Evolutionary conservation across 306 rosid genomes (phyloP), one percentile per base, ranked within the genome.

Genomic region (Trifolium subterraneum): DNA sequence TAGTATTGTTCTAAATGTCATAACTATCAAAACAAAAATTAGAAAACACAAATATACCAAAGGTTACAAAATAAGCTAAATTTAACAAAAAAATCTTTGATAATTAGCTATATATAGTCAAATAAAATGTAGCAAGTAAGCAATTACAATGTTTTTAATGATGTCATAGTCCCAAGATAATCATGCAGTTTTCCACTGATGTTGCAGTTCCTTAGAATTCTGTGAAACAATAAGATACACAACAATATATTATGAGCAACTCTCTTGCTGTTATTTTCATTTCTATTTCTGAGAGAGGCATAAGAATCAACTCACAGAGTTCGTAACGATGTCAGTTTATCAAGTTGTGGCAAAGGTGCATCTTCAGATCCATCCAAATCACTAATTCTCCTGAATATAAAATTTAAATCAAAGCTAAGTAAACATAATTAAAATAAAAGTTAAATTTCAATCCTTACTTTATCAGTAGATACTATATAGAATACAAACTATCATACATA

Each of bases 321-420:
- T 5, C 14, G 51, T 25, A 58, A 22, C 84, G 72, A 67, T 51
- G 0, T 80, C 86, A 87, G 18, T 38, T 78, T 51, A 16, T 63
- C 18, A 13, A 90, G 75, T 10, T 2, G 71, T 0, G 90, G 96
- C 67, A 90, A 82, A 12, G 63, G 1, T n/a, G 83, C 71, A 50
- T 72, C 22, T 65, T 54, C 78, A 14, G 85, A 12, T 74, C 93
- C 93, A 33, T 22, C 85, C 74, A 90, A 80, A 81, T 90, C 89
- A 22, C 81, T 83, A 35, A 90, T 82, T 79, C 87, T 87, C 86
- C 96, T 90, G 79, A 76, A 70, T 7, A 19, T 11, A 33, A 64
- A 18, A 64, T 5, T 64, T 14, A 11, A 61, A 61, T 4, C 66
- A 35, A 61, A 31, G 6, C n/a, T 19, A 18, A 39, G 51, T 64